Base-by-base conservation (phyloP, 306 rosid genomes). In the Benincasa hispida region DNA sequence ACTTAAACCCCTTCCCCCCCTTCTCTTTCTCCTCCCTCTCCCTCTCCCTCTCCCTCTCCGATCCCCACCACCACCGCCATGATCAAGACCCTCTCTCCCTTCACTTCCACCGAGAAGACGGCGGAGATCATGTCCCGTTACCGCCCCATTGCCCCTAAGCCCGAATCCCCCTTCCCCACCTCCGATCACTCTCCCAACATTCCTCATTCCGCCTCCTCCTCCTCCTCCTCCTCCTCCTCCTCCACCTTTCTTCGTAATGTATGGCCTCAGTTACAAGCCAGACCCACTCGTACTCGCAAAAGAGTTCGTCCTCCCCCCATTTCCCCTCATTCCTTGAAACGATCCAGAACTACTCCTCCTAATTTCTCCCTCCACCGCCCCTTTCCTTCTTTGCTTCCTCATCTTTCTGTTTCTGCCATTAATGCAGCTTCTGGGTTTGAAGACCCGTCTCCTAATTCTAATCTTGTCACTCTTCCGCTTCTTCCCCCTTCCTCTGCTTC, bases 101-200 rank as follows among this genome's bases (percentile, higher is more conserved):
- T 86, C 78, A 54, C 86, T 54, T 79, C 72, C 72, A 83, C 93
- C 22, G 89, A 88, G 1, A 92, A 87, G 84, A 92, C 97, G 2
- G 97, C 97, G 72, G 93, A 90, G 79, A 94, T 94, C 62, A 90
- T 94, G 99, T 92, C 97, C 4, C 80, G 95, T 84, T 92, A 89
- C 78, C 84, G 97, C 50, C 97, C 99, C 2, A 94, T 92, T 75
- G 99, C 97, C 13, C 99, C 99, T 13, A 92, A 88, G 80, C 99
- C 99, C n/a, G 92, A 88, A 70, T 50, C 37, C 21, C 67, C 89
- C 28, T 84, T 42, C 72, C 75, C 91, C 15, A 1, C 89, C 13
- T 8, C 69, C 17, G 91, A 88, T 1, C 66, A 60, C 19, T 86
- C 92, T 15, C 88, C 68, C 22, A 93, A 89, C 80, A 89, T 91